A percentile compares a stretch with the other conserved stretches of the same genome.
phyloP scores from a whole-genome alignment of 2,329 filamentous ascomycete species.

The Huntiella decipiens region DNA sequence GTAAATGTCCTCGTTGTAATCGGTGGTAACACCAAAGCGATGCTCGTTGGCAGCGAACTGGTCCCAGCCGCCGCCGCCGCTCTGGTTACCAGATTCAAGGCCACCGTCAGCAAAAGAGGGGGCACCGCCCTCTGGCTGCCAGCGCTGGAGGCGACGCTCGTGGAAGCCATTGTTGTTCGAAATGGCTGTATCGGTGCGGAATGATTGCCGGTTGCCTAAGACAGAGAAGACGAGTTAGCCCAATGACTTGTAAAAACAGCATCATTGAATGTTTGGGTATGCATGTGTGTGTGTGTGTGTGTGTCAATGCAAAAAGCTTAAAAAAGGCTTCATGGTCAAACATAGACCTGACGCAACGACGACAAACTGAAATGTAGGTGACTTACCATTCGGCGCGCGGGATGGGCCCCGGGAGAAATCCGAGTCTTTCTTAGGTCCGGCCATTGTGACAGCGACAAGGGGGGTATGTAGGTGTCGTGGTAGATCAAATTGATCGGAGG shows the following conservation, averaged over 20 bases:
- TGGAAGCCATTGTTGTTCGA: slow-evolving; percentile 50
- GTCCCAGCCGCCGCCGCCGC: slow-evolving; percentile 46
- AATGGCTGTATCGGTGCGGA: slow-evolving; percentile 79
- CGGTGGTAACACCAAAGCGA: slow-evolving; percentile 70
- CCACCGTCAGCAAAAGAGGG: slow-evolving; percentile 45
- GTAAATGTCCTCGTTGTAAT: slow-evolving; percentile 88
- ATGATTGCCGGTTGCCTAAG: slow-evolving; percentile 38
- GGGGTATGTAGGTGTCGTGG: neutral
- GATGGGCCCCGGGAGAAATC: slow-evolving; percentile 13
- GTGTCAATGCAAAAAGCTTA: neutral
- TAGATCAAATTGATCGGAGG: neutral
- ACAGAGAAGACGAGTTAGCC: slow-evolving; percentile 4
- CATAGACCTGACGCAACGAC: neutral
- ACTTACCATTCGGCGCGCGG: slow-evolving; percentile 21
- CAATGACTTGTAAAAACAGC: neutral
- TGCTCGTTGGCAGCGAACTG: slow-evolving; percentile 84
- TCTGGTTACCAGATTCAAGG: slow-evolving; percentile 32
- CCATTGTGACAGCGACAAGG: slow-evolving; percentile 17
- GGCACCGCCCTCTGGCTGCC: slow-evolving; percentile 46
- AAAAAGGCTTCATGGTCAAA: slow-evolving; percentile 8
- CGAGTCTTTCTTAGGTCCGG: slow-evolving; percentile 22
- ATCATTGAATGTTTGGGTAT: neutral
- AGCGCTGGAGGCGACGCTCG: slow-evolving; percentile 63
- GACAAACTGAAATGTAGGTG: neutral
- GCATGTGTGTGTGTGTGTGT: neutral